Base-by-base conservation (phyloP, 1,284 basidiomycete species). In the Cerioporus squamosus region DNA sequence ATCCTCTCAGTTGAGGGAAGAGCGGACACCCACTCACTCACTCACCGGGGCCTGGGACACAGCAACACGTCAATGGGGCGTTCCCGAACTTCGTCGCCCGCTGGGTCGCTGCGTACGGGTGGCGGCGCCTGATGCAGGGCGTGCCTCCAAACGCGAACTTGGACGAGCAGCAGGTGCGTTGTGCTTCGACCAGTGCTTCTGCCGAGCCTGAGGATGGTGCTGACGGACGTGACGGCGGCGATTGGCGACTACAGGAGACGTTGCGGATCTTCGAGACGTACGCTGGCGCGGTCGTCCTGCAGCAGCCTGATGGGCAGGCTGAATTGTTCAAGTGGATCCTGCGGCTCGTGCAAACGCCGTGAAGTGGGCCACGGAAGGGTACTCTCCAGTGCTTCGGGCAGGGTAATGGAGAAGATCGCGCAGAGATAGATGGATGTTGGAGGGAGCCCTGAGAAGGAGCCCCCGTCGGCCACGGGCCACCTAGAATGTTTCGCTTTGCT, bases 271-370 rank as follows among this genome's bases (percentile, higher is more conserved):
- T 63, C 44, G 24, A 55, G 10, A 53, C 55, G 1, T 60, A 56
- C 42, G 59, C 62, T 12, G 62, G 62, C 1, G 61, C 57, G 0
- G 57, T 62, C 3, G 38, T 57, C 44, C 26, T 42, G 18, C 44
- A 51, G 29, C 36, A 44, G 18, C n/a, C 45, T n/a, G 22, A 57
- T 18, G 55, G 57, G 7, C 39, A 49, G n/a, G 24, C 55, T 2
- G 22, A 18, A 18, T 48, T 62, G 23, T 44, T 44, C 17, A 10
- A 14, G 3, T 55, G 53, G 53, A 38, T 55, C 47, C 20, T 18
- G n/a, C 2, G n/a, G 14, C 47, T 55, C 15, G 47, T 55, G 17
- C 18, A 22, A 3, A 42, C n/a, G n/a, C 40, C 40, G n/a, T 42
- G 40, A 42, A 42, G 15, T n/a, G n/a, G n/a, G n/a, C n/a, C 8